Evolutionary conservation across 2,329 filamentous ascomycete genomes (phyloP).

Genomic region (Trichoderma atrobrunneum): DNA sequence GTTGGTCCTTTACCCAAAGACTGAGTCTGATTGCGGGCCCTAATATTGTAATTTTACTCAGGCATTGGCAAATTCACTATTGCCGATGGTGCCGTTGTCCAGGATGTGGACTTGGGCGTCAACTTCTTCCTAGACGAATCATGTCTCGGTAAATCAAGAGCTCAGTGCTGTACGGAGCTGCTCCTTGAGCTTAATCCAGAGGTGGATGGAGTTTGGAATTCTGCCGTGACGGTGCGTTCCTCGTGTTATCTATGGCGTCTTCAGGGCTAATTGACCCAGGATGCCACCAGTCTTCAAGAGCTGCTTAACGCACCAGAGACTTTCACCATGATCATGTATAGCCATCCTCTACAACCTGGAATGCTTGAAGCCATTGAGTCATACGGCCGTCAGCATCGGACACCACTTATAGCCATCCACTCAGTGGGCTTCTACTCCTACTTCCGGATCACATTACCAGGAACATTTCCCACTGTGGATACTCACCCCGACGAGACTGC

Average conservation of each 20-base stretch:
- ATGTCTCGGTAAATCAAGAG: slow-evolving; percentile 72
- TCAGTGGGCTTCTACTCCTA: slow-evolving; percentile 91
- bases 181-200: slow-evolving; percentile 90
- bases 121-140: slow-evolving; percentile 93
- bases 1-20: slow-evolving; percentile 18
- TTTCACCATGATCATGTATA: slow-evolving; percentile 57
- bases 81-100: slow-evolving; percentile 74
- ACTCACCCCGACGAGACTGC: slow-evolving; percentile 89
- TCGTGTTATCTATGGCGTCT: neutral
- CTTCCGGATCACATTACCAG: slow-evolving; percentile 74
- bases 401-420: slow-evolving; percentile 78
- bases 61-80: slow-evolving; percentile 91
- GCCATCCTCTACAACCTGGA: slow-evolving; percentile 46
- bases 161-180: slow-evolving; percentile 72
- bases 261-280: slow-evolving; percentile 24
- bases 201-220: slow-evolving; percentile 72
- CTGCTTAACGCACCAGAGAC: slow-evolving; percentile 40
- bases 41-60: slow-evolving; percentile 27
- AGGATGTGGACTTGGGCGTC: slow-evolving; percentile 80
- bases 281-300: slow-evolving; percentile 34
- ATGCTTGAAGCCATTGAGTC: slow-evolving; percentile 45
- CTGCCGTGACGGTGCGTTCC: slow-evolving; percentile 39
- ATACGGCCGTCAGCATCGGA: slow-evolving; percentile 54
- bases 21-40: neutral
- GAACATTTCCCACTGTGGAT: slow-evolving; percentile 88